Conservation (phyloP, 2,329 filamentous ascomycete genomes). For the Botrytis sinoallii region DNA sequence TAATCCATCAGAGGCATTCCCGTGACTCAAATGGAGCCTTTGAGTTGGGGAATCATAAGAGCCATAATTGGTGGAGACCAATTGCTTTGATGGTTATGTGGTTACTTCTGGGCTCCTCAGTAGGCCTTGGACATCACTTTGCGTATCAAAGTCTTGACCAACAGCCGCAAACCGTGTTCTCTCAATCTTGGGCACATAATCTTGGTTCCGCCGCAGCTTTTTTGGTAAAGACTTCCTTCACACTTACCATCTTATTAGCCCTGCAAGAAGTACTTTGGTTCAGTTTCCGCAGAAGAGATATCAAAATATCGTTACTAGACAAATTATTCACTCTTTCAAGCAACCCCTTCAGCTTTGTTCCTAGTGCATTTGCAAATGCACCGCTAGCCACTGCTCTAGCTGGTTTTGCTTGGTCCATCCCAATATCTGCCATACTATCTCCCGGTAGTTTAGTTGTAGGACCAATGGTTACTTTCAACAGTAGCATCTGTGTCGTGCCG, state of each 20-base stretch:
- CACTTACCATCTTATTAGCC: background rate
- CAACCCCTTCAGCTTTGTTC: background rate
- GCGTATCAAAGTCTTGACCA: background rate
- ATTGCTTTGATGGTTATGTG: background rate
- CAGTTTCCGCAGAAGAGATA: background rate
- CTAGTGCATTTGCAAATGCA: constrained; percentile 1
- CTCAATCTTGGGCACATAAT: background rate
- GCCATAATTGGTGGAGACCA: background rate
- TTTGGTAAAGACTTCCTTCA: constrained; percentile 1
- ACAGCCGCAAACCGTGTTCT: background rate
- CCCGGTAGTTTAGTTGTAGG: background rate
- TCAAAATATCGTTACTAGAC: constrained; percentile 1
- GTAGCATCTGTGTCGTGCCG: background rate
- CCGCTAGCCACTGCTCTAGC: background rate
- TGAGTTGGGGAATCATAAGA: background rate
- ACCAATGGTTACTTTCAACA: background rate
- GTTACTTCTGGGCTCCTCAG: background rate
- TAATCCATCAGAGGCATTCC: no score
- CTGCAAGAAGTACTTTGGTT: constrained; percentile 1
- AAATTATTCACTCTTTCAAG: background rate
- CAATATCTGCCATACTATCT: constrained; percentile 5
- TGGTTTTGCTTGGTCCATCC: background rate
- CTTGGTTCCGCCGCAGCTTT: constrained; percentile 1
- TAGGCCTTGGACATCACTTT: background rate
- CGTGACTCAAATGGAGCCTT: background rate